phyloP scores from a whole-genome alignment of 352 stramenopile species.

The Phytophthora ramorum region DNA sequence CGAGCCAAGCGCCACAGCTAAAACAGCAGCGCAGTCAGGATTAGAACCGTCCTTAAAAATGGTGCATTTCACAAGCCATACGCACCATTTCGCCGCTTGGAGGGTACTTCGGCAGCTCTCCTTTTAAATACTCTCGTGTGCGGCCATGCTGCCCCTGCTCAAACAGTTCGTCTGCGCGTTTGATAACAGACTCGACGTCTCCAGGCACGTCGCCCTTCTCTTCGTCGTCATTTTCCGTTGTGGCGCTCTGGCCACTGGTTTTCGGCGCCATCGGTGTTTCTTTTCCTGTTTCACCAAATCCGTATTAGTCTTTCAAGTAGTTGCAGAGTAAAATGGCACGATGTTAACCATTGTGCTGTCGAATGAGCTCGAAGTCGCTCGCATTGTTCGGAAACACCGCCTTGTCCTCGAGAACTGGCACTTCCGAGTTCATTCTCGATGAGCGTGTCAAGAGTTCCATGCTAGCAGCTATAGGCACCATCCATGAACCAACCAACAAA shows the following conservation, averaged over 20 bases:
- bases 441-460: constrained; percentile 52
- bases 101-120: constrained; percentile 43
- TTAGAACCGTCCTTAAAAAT: background rate
- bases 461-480: constrained; percentile 45
- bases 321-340: background rate
- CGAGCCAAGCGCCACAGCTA: constrained; percentile 74
- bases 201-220: constrained; percentile 39
- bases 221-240: constrained; percentile 32
- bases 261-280: background rate
- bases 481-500: background rate
- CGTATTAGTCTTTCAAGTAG: background rate
- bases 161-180: constrained; percentile 57
- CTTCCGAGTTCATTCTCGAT: constrained; percentile 21
- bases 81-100: constrained; percentile 59
- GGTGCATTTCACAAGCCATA: background rate
- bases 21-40: background rate
- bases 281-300: background rate
- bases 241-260: background rate
- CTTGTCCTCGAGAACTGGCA: constrained; percentile 62
- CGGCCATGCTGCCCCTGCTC: constrained; percentile 51
- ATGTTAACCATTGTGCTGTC: constrained; percentile 44
- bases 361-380: constrained; percentile 65
- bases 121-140: constrained; percentile 52
- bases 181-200: constrained; percentile 43
- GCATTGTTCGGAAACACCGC: constrained; percentile 61